Evolutionary conservation across 257 asterid genomes (phyloP), one percentile per base, ranked within the genome.

Genomic region (Solanum chiquidenum): DNA sequence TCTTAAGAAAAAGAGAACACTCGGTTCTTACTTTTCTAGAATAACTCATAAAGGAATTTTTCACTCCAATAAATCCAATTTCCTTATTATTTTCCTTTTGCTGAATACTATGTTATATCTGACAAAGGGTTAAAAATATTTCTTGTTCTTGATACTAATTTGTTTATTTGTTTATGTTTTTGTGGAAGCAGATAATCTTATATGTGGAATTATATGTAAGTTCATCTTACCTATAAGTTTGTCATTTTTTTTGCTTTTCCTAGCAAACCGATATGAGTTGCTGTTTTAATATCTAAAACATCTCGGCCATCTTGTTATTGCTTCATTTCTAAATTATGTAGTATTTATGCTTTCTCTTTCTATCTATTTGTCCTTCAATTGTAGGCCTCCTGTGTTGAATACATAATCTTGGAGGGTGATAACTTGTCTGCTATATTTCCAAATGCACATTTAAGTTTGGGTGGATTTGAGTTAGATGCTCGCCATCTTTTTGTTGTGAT

Each of bases 121-220:
- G 37, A 29, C 52, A 9, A 29, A 18, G 20, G 29, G 66, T 12
- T 69, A 49, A 16, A 80, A 66, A n/a, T 20, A 52, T 69, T 69
- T 64, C 21, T 55, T 33, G 35, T 87, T 88, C 37, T 83, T 82
- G 87, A 87, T 74, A 33, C 90, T 89, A 88, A 76, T 83, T 75
- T 68, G 12, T 46, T 87, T 87, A 49, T 77, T 46, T 87, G 18
- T 21, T 76, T 82, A 80, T 84, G 37, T 87, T 90, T 46, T 75
- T 86, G 76, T 90, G 89, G 83, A 33, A 90, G 97, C 99, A 97
- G 99, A 94, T 97, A 64, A 87, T 94, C 87, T 91, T 97, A 83
- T 97, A 97, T 87, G 92, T 93, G 91, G 99, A 97, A 90, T 92
- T 97, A 92, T 97, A 97, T 71, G 99, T 97, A 94, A 96, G 99